These are phyloP conservation scores for Coniochaeta sp. DNA, from an alignment of 2,329 filamentous ascomycete species.

Conservation along the genomic window DNA sequence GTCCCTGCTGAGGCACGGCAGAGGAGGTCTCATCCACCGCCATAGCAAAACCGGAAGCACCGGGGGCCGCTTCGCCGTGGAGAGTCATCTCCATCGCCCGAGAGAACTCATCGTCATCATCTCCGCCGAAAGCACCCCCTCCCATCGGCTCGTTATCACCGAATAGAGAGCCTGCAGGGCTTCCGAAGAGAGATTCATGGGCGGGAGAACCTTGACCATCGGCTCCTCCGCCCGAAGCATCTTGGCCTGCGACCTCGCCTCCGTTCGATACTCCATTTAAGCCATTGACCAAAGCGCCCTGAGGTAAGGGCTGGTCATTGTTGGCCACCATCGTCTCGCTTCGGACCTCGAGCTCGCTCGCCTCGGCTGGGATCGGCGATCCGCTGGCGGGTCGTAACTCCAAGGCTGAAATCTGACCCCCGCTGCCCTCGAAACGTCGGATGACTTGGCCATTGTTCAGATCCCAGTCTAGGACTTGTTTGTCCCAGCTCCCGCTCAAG, in stretches of 20 bases:
- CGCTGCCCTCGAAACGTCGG: constrained; percentile 68
- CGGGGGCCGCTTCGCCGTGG: constrained; percentile 28
- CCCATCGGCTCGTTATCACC: constrained; percentile 62
- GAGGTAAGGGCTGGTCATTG: constrained; percentile 53
- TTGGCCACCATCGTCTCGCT: constrained; percentile 73
- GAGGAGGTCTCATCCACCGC: constrained; percentile 15
- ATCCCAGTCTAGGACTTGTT: constrained; percentile 90
- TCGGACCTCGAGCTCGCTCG: constrained; percentile 44
- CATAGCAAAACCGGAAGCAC: constrained; percentile 27
- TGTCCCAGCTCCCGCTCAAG: constrained; percentile 94
- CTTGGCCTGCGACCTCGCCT: constrained; percentile 15
- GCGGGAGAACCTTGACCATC: constrained; percentile 60
- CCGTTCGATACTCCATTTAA: constrained; percentile 22
- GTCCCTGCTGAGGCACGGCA: neutral
- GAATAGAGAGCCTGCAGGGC: constrained; percentile 76
- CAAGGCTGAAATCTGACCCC: constrained; percentile 79
- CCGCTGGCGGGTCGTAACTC: constrained; percentile 75
- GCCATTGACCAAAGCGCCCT: constrained; percentile 39
- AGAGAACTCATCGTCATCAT: constrained; percentile 80
- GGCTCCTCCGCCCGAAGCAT: constrained; percentile 31
- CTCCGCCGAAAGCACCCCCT: constrained; percentile 61
- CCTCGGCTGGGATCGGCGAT: constrained; percentile 67
- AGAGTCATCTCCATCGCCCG: constrained; percentile 57
- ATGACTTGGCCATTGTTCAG: constrained; percentile 74
- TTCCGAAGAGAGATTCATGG: constrained; percentile 76